Evolutionary conservation across 768 basidiomycete genomes (phyloP).

Genomic region (Pleurotus giganteus): DNA sequence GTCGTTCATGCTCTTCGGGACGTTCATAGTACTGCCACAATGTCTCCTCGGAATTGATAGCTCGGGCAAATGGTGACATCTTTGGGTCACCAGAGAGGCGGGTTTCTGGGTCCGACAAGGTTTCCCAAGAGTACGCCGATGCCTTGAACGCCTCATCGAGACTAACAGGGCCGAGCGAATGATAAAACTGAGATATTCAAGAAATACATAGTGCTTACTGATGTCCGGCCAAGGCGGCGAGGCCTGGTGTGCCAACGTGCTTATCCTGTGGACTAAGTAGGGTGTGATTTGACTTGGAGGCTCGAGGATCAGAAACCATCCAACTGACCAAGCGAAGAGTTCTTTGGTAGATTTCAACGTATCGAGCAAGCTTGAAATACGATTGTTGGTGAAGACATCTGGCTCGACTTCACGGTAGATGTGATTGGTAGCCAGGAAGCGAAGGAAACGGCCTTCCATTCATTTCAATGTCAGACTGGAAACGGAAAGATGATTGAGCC

Average conservation of each 20-base stretch:
- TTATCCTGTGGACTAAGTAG: slow-evolving; percentile 13
- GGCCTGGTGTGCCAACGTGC: slow-evolving; percentile 20
- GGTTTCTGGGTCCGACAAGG: slow-evolving; percentile 25
- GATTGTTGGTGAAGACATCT: slow-evolving; percentile 37
- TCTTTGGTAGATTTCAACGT: slow-evolving; percentile 27
- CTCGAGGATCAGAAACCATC: not conserved
- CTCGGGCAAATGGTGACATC: slow-evolving; percentile 22
- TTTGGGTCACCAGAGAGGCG: slow-evolving; percentile 22
- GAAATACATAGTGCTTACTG: slow-evolving; percentile 16
- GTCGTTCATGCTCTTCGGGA: slow-evolving; percentile 14
- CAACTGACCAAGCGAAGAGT: slow-evolving; percentile 25
- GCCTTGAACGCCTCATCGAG: slow-evolving; percentile 30
- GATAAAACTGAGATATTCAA: not conserved
- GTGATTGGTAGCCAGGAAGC: slow-evolving; percentile 36
- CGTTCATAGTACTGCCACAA: slow-evolving; percentile 19
- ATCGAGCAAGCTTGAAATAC: slow-evolving; percentile 33
- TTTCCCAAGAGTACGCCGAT: slow-evolving; percentile 29
- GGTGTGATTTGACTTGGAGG: not conserved
- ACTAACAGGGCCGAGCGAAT: slow-evolving; percentile 13
- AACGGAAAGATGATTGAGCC: not conserved
- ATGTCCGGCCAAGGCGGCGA: slow-evolving; percentile 23
- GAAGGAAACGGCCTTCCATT: slow-evolving; percentile 31
- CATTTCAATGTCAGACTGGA: not conserved
- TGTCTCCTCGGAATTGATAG: slow-evolving; percentile 17
- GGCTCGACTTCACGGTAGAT: slow-evolving; percentile 35